Conservation (phyloP, 305 asterid species). For the Caryopteris hybrid region DNA sequence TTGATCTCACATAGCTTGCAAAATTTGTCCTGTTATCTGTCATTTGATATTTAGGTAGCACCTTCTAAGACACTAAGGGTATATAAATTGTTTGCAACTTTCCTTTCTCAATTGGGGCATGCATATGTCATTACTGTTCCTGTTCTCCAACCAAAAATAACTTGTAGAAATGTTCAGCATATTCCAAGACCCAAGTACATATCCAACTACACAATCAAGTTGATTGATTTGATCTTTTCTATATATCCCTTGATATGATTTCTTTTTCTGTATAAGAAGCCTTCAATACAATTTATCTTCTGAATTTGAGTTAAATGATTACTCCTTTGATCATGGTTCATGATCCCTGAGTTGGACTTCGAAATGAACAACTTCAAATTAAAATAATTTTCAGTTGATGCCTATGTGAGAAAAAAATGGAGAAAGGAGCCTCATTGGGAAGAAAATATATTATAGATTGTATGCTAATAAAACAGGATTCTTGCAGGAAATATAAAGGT, state of each 20-base stretch:
- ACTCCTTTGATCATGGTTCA: background rate
- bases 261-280: background rate
- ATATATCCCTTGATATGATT: background rate
- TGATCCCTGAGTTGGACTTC: background rate
- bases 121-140: background rate
- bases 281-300: background rate
- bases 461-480: background rate
- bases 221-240: background rate
- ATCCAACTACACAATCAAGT: background rate
- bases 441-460: background rate
- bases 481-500: background rate
- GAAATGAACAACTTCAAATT: background rate
- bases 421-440: background rate
- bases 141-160: background rate
- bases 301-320: constrained; percentile 3
- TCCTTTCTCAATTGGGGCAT: background rate
- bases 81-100: background rate
- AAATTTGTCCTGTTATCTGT: background rate
- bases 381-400: background rate
- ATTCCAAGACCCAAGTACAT: background rate
- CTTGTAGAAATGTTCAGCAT: background rate
- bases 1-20: background rate
- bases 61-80: background rate
- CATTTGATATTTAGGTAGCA: background rate
- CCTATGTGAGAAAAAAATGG: background rate